Evolutionary conservation across 345 rosid species (phyloP), one percentile per base, ranked within the genome.

Genomic region (Citrus inodora): DNA sequence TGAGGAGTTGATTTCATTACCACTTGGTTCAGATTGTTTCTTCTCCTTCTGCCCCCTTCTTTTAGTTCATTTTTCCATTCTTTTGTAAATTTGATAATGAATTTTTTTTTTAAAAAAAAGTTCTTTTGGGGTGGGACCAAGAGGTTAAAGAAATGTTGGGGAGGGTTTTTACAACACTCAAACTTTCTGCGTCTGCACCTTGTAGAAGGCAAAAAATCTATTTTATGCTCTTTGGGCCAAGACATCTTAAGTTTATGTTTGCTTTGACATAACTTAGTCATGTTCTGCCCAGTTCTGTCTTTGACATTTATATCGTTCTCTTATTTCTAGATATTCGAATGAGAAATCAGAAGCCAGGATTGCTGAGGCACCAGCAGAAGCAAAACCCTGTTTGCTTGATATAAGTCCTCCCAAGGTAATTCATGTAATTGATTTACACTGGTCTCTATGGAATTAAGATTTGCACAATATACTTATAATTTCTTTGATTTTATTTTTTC

Each of bases 261-360:
- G 37, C 66, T 66, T 6, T 19, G 13, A 14, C 40, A 33, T 9
- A 58, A 35, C 56, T 56, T 17, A 24, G 30, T 67, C 48, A 71
- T 42, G 32, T 62, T 46, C 7, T 4, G 22, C 46, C 61, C 24
- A 27, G 48, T 71, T 69, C 56, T 40, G 3, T 68, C 35, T 59
- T 75, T 73, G 71, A 83, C 53, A 35, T 53, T 17, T 55, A 46
- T 22, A 33, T 35, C 17, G 8, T 32, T 37, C 37, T 38, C 27
- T 73, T 58, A 75, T 76, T 74, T 32, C 11, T 66, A 93, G 98
- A 48, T 90, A 89, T 81, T 93, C 99, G 19, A 95, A 95, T n/a
- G 98, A 95, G 84, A 92, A 93, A 81, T 92, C 97, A 55, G 98
- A 95, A 90, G 91, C 95, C 58, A 88, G 97, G 78, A 87, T 84